These are phyloP conservation scores for Cyberlindnera japonica DNA, from an alignment of 805 yeast species.

Conservation along the genomic window DNA sequence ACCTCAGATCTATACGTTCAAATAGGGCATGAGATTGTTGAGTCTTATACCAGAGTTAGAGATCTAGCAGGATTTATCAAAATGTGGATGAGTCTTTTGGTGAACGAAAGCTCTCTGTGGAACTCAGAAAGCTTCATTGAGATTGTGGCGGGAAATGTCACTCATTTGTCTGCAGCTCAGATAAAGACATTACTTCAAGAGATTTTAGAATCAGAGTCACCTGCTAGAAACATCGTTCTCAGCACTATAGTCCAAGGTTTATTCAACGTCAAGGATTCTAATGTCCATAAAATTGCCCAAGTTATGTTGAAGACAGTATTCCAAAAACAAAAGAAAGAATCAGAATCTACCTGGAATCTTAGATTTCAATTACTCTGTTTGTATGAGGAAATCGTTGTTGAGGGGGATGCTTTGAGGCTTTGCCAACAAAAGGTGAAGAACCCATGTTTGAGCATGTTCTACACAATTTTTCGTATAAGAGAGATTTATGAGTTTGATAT, in stretches of 20 bases:
- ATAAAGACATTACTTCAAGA: constrained; percentile 28
- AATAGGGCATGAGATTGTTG: constrained; percentile 34
- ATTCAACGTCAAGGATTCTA: constrained; percentile 30
- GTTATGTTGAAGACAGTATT: constrained; percentile 27
- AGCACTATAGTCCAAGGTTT: constrained; percentile 41
- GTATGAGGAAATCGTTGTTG: constrained; percentile 36
- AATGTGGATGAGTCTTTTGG: constrained; percentile 36
- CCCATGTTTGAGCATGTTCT: constrained; percentile 24
- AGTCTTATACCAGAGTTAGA: constrained; percentile 53
- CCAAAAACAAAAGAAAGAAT: constrained; percentile 12
- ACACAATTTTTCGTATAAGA: constrained; percentile 44
- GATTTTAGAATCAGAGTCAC: constrained; percentile 16
- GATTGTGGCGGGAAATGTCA: constrained; percentile 38
- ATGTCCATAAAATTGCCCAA: constrained; percentile 25
- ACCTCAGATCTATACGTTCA: constrained; percentile 5
- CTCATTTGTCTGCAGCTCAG: constrained; percentile 47
- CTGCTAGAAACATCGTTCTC: constrained; percentile 23
- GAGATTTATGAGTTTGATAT: constrained; percentile 39
- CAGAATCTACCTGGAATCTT: constrained; percentile 40
- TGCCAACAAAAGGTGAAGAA: constrained; percentile 2
- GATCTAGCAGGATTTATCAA: constrained; percentile 48
- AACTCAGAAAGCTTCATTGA: constrained; percentile 29
- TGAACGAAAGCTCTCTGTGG: constrained; percentile 14
- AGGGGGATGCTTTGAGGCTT: constrained; percentile 22
- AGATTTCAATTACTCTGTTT: constrained; percentile 45